Evolutionary conservation across 306 rosid genomes (phyloP).

Genomic region (Carpinus fangiana): DNA sequence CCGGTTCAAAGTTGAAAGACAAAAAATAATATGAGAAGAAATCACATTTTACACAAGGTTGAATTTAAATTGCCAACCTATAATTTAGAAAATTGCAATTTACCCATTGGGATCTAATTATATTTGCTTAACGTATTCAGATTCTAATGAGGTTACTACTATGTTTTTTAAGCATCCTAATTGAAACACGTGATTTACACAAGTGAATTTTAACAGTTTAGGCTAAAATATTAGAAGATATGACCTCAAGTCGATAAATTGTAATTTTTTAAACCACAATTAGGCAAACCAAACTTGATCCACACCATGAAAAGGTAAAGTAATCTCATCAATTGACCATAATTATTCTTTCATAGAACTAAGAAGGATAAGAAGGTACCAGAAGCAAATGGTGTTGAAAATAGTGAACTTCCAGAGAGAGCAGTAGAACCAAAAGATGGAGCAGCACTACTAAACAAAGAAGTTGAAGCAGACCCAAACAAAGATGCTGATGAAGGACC

Average conservation of each 20-base stretch:
- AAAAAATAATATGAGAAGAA: too few relatives aligned
- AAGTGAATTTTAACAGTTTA: too few relatives aligned
- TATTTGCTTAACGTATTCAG: too few relatives aligned
- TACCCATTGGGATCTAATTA: too few relatives aligned
- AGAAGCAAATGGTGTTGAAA: slow-evolving; percentile 74
- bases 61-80: too few relatives aligned
- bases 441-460: slow-evolving; percentile 54
- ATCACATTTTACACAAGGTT: too few relatives aligned
- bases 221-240: background rate
- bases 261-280: background rate
- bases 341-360: background rate
- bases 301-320: background rate
- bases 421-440: slow-evolving; percentile 55
- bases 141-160: too few relatives aligned
- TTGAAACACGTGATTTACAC: too few relatives aligned
- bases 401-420: slow-evolving; percentile 63
- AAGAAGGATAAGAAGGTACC: slow-evolving; percentile 51
- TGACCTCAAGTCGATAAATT: background rate
- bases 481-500: slow-evolving; percentile 62
- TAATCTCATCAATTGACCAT: background rate
- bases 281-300: background rate
- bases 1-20: slow-evolving; percentile 16
- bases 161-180: too few relatives aligned
- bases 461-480: slow-evolving; percentile 58
- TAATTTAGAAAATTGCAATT: too few relatives aligned